Conservation (phyloP, 106 monocot species). For the Acorus calamus region DNA sequence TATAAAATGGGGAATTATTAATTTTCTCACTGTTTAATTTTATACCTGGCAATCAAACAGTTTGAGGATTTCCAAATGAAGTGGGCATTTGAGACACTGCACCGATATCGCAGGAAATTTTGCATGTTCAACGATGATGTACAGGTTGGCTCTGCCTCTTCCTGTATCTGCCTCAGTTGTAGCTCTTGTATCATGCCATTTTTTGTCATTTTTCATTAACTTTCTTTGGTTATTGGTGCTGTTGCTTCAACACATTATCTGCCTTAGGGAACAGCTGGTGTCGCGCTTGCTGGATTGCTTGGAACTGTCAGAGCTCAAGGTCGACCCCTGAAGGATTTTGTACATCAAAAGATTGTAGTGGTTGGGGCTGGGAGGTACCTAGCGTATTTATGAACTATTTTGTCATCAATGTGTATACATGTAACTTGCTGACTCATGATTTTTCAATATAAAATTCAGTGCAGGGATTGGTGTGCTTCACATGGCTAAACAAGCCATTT, state of each 20-base stretch:
- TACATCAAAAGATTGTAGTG: conserved; percentile 94
- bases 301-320: conserved; percentile 94
- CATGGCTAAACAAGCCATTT: conserved; percentile 76
- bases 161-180: not conserved
- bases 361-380: conserved; percentile 96
- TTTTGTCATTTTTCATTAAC: too few relatives aligned
- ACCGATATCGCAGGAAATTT: conserved; percentile 78
- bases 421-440: not conserved
- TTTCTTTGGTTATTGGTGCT: too few relatives aligned
- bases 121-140: conserved; percentile 99
- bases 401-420: not conserved
- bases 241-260: not conserved
- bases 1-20: too few relatives aligned
- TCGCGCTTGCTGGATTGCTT: conserved; percentile 90
- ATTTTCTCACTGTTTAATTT: too few relatives aligned
- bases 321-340: conserved; percentile 59
- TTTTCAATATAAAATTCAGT: conserved; percentile 41
- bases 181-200: not conserved
- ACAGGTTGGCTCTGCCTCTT: conserved; percentile 43
- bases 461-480: conserved; percentile 97
- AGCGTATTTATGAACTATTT: not conserved
- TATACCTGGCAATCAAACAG: conserved; percentile 22
- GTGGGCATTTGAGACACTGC: conserved; percentile 98
- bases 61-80: conserved; percentile 99
- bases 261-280: conserved; percentile 91